Evolutionary conservation across 2,329 filamentous ascomycete species (phyloP).

Genomic region (Graphium sp.): DNA sequence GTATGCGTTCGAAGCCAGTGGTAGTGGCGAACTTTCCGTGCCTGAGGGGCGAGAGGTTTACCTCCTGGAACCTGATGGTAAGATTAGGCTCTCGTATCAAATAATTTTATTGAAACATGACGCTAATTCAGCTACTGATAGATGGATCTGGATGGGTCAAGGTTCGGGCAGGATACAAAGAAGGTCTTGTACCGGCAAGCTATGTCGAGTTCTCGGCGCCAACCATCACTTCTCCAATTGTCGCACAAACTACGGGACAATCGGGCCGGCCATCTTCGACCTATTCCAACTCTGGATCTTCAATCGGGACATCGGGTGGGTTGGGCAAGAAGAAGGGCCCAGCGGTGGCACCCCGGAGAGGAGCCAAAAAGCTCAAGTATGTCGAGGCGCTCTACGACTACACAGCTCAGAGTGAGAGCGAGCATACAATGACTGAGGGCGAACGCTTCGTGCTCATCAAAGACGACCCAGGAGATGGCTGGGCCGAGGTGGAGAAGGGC

Average conservation of each 20-base stretch:
- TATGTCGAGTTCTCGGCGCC: slow-evolving; percentile 57
- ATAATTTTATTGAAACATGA: no score
- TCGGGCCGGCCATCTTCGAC: slow-evolving; percentile 52
- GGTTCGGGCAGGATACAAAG: slow-evolving; percentile 55
- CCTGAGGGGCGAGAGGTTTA: slow-evolving; percentile 62
- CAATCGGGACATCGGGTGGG: slow-evolving; percentile 30
- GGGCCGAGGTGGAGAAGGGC: slow-evolving; percentile 91
- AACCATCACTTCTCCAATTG: slow-evolving; percentile 23
- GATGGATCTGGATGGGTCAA: slow-evolving; percentile 88
- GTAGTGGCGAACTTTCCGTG: slow-evolving; percentile 67
- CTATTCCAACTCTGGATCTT: slow-evolving; percentile 64
- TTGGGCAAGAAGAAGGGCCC: slow-evolving; percentile 79
- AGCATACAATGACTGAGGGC: slow-evolving; percentile 82
- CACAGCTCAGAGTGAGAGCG: slow-evolving; percentile 64
- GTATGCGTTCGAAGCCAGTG: slow-evolving; percentile 68
- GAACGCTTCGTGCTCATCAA: slow-evolving; percentile 83
- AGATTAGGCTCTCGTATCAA: no score
- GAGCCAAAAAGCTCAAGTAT: slow-evolving; percentile 86
- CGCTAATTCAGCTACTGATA: slow-evolving; percentile 25
- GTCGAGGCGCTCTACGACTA: slow-evolving; percentile 92
- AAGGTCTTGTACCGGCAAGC: slow-evolving; percentile 73
- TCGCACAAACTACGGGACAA: slow-evolving; percentile 25
- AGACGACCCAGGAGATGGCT: slow-evolving; percentile 81
- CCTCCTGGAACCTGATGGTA: slow-evolving; percentile 79
- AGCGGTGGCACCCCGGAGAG: slow-evolving; percentile 75